Evolutionary conservation across 2,329 filamentous ascomycete species (phyloP), one percentile per base, ranked within the genome.

Genomic region (Penicillium rolfsii): DNA sequence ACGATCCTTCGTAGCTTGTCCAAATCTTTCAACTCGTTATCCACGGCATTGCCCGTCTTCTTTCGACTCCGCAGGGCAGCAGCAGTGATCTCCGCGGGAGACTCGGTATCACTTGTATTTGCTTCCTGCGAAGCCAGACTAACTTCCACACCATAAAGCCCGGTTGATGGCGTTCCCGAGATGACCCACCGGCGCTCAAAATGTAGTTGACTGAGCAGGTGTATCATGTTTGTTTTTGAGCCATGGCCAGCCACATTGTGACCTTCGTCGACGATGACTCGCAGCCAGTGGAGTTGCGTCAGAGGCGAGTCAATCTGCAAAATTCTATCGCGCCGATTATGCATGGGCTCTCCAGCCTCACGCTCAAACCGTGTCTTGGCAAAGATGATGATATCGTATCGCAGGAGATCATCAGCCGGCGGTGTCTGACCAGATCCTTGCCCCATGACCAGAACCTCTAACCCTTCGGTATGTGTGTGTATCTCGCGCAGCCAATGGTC

Each of bases 201-300:
- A 48, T 77, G 75, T 26, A 88, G 80, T 54, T 82, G 78, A 38
- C 83, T 77, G 5, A 86, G 78, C 8, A 88, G 79, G 16, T 82
- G 73, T 5, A 85, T 80, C 35, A 86, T 84, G 49, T 81, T 84
- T 1, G 87, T 91, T 66, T 82, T 86, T 55, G 80, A 81, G 9
- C 80, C 79, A 5, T 85, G 85, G 40, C 90, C 89, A 0, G 91
- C 91, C 60, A 97, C 88, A 61, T 85, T 90, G 73, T 97, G 93
- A 0, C 94, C 94, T 81, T 97, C 94, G 65, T 98, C 94, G 19
- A 96, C 89, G 49, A 98, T 93, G 50, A 96, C 88, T 1, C 94
- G 85, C 69, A 97, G 89, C 84, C 94, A 97, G 67, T 91, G 92
- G 3, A 97, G 76, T 7, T 85, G 77, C 41, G 87, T 86, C 19